A percentile compares a stretch with the other conserved stretches of the same genome.
These are phyloP conservation scores for Hypocreales sp. DNA, from an alignment of 2,329 filamentous ascomycete genomes.

Conservation along the genomic window DNA sequence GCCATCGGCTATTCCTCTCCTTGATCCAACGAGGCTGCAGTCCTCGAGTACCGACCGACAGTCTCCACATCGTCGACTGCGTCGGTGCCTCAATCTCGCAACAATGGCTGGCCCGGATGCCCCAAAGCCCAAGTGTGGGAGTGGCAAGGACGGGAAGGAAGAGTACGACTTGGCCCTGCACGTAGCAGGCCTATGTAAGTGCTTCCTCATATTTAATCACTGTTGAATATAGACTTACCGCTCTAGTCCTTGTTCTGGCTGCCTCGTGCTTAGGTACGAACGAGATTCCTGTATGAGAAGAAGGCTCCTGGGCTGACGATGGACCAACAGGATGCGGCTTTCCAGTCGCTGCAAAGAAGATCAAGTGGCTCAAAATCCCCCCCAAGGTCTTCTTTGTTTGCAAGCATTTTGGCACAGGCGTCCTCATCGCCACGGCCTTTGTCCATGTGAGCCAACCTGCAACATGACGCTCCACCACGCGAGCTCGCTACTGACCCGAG, in stretches of 20 bases:
- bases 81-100: background rate
- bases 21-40: too few relatives aligned
- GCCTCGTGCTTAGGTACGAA: constrained; percentile 11
- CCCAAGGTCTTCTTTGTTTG: constrained; percentile 43
- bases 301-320: background rate
- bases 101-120: too few relatives aligned
- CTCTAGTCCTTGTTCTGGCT: constrained; percentile 12
- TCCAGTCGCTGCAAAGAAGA: constrained; percentile 36
- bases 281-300: too few relatives aligned
- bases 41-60: too few relatives aligned
- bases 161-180: constrained; percentile 14
- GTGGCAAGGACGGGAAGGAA: constrained; percentile 1
- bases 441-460: constrained; percentile 37
- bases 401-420: constrained; percentile 55
- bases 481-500: too few relatives aligned
- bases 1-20: too few relatives aligned
- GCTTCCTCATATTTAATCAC: too few relatives aligned
- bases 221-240: too few relatives aligned
- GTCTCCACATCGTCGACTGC: background rate
- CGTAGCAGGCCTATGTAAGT: constrained; percentile 15
- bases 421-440: constrained; percentile 58
- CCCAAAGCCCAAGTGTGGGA: constrained; percentile 16
- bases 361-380: constrained; percentile 42
- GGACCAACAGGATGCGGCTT: constrained; percentile 28
- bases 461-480: too few relatives aligned